These are phyloP conservation scores for Eucalyptus erythrocorys DNA, from an alignment of 345 rosid species.

Conservation along the genomic window DNA sequence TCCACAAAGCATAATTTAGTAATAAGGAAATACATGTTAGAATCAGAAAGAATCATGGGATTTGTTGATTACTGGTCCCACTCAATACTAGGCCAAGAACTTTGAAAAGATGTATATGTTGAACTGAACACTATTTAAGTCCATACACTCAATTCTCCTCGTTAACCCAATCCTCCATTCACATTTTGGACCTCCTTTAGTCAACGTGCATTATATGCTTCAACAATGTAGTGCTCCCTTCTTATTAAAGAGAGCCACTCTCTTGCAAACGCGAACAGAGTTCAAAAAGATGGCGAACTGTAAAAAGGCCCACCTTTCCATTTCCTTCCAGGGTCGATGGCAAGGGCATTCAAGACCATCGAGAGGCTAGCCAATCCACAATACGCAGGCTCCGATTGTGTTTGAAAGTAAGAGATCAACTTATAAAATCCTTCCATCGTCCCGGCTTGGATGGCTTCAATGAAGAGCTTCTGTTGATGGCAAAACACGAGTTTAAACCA, in stretches of 20 bases:
- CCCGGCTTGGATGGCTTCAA: constrained; percentile 70
- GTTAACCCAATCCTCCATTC: not conserved
- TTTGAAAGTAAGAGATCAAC: constrained; percentile 76
- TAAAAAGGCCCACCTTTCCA: constrained; percentile 54
- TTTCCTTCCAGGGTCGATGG: constrained; percentile 71
- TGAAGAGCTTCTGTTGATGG: constrained; percentile 54
- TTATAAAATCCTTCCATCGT: constrained; percentile 88
- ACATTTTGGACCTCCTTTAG: not conserved
- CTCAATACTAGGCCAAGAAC: not conserved
- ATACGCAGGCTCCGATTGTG: constrained; percentile 87
- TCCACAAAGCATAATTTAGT: not conserved
- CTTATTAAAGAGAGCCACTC: not conserved
- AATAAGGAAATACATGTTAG: not conserved
- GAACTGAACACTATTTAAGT: not conserved
- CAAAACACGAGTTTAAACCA: not conserved
- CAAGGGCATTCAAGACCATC: constrained; percentile 83
- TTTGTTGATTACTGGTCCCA: not conserved
- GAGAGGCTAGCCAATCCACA: constrained; percentile 89
- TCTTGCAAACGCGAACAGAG: not conserved
- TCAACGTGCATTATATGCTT: not conserved
- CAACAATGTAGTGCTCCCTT: not conserved
- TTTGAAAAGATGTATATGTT: not conserved
- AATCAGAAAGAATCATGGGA: not conserved
- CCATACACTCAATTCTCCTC: not conserved
- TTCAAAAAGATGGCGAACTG: not conserved